These are phyloP conservation scores for Ophiostoma populinum DNA, from an alignment of 2,329 filamentous ascomycete genomes.

Conservation along the genomic window DNA sequence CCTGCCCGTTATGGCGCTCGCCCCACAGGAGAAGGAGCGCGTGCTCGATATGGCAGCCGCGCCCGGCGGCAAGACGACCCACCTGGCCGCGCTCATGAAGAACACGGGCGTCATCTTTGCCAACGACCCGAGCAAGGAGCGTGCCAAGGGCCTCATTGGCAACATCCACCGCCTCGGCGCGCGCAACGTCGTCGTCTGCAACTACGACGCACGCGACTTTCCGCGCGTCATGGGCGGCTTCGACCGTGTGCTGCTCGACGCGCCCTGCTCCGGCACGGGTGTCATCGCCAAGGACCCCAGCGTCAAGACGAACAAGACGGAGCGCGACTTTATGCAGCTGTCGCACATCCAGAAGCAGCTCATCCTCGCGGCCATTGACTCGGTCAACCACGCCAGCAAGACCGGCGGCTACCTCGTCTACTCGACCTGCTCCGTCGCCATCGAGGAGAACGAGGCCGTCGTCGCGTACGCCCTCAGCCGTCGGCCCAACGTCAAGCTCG, in stretches of 20 bases:
- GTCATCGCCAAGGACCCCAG: slow-evolving; percentile 94
- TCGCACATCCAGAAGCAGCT: slow-evolving; percentile 93
- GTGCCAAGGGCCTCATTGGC: slow-evolving; percentile 92
- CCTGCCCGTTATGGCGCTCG: slow-evolving; percentile 91
- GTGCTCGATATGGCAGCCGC: slow-evolving; percentile 89
- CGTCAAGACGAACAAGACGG: slow-evolving; percentile 97
- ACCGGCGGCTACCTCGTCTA: slow-evolving; percentile 93
- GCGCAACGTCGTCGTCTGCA: slow-evolving; percentile 87
- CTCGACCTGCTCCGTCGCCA: slow-evolving; percentile 51
- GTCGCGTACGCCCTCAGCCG: slow-evolving; percentile 86
- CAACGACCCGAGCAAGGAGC: slow-evolving; percentile 86
- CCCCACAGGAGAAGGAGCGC: slow-evolving; percentile 81
- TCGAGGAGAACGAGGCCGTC: slow-evolving; percentile 54
- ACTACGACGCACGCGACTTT: slow-evolving; percentile 88
- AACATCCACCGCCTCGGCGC: slow-evolving; percentile 91
- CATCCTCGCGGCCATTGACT: slow-evolving; percentile 83
- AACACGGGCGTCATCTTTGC: slow-evolving; percentile 93
- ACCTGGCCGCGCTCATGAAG: slow-evolving; percentile 92
- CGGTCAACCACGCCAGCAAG: slow-evolving; percentile 84
- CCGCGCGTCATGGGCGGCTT: slow-evolving; percentile 91
- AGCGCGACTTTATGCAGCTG: slow-evolving; percentile 82
- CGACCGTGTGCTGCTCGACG: slow-evolving; percentile 84
- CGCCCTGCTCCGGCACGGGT: slow-evolving; percentile 88
- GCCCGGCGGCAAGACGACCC: slow-evolving; percentile 89
- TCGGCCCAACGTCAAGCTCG: slow-evolving; percentile 82